A percentile compares a stretch with the other conserved stretches of the same genome.
phyloP scores from a whole-genome alignment of 805 yeast genomes.

The Clavispora asparagi region DNA sequence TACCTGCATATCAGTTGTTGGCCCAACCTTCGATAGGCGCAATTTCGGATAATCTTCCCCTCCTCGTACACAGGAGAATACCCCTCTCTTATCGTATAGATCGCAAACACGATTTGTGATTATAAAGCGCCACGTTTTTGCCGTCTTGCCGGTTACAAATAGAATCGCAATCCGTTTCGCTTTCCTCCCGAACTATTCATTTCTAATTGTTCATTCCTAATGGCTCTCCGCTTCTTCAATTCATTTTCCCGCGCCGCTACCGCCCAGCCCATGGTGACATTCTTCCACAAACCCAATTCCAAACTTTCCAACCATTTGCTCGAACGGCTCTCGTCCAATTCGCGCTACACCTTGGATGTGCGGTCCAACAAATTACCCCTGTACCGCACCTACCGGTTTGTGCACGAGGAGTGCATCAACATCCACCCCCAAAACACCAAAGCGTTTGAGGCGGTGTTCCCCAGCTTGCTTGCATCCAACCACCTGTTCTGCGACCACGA shows the following conservation, averaged over 20 bases:
- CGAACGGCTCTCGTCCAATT: constrained; percentile 15
- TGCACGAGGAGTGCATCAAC: constrained; percentile 17
- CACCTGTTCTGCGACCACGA: constrained; percentile 14
- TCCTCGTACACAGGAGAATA: not conserved
- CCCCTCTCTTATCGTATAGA: constrained; percentile 3
- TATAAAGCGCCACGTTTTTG: not conserved
- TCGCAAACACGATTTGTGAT: not conserved
- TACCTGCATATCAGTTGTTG: not conserved
- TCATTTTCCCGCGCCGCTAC: constrained; percentile 13
- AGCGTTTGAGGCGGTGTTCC: constrained; percentile 16
- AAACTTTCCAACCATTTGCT: constrained; percentile 23
- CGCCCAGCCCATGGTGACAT: constrained; percentile 16
- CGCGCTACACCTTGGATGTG: constrained; percentile 18
- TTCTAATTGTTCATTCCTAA: not conserved
- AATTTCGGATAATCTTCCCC: not conserved
- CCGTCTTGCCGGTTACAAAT: not conserved
- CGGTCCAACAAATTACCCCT: constrained; percentile 15
- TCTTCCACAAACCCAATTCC: constrained; percentile 28
- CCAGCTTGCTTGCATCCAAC: constrained; percentile 14
- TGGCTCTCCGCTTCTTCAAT: not conserved
- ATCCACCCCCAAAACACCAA: constrained; percentile 17
- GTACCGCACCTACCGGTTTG: constrained; percentile 14
- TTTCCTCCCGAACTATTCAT: not conserved
- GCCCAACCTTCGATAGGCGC: not conserved
- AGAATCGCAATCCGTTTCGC: not conserved